These are phyloP conservation scores for Puccinia triticina DNA, from an alignment of 1,284 basidiomycete genomes.

Conservation along the genomic window DNA sequence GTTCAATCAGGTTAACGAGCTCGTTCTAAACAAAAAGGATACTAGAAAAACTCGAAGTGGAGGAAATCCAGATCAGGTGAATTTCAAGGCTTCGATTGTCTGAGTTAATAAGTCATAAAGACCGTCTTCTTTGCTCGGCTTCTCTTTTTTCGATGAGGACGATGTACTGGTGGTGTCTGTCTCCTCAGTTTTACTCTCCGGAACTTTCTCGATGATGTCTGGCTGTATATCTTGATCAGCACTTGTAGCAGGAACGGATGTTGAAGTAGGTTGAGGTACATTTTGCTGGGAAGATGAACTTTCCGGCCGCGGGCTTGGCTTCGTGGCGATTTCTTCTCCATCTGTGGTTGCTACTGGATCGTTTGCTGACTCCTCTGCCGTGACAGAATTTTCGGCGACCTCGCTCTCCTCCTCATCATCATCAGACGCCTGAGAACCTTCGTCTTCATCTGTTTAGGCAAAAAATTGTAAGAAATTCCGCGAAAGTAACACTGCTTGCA, in stretches of 20 bases:
- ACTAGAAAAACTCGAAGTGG: background rate
- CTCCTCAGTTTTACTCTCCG: background rate
- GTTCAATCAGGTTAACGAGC: background rate
- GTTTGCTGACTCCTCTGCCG: background rate
- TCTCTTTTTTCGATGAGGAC: slow-evolving; percentile 21
- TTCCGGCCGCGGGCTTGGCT: background rate
- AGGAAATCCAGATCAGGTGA: slow-evolving; percentile 14
- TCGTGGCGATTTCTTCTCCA: background rate
- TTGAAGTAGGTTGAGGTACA: background rate
- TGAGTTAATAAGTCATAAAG: slow-evolving; percentile 35
- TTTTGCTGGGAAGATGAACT: background rate
- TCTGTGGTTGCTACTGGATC: background rate
- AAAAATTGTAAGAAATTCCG: slow-evolving; percentile 68
- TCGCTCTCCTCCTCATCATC: slow-evolving; percentile 30
- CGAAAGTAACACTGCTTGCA: slow-evolving; percentile 75
- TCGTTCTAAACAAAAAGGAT: background rate
- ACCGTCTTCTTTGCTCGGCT: slow-evolving; percentile 23
- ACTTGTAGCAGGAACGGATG: background rate
- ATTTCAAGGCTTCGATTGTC: slow-evolving; percentile 33
- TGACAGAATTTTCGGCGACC: background rate
- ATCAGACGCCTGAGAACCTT: slow-evolving; percentile 69
- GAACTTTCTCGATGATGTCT: background rate
- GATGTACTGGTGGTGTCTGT: background rate
- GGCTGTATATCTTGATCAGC: background rate
- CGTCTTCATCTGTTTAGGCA: slow-evolving; percentile 57